These are phyloP conservation scores for Colletotrichum simmondsii DNA, from an alignment of 2,329 filamentous ascomycete genomes.

Conservation along the genomic window DNA sequence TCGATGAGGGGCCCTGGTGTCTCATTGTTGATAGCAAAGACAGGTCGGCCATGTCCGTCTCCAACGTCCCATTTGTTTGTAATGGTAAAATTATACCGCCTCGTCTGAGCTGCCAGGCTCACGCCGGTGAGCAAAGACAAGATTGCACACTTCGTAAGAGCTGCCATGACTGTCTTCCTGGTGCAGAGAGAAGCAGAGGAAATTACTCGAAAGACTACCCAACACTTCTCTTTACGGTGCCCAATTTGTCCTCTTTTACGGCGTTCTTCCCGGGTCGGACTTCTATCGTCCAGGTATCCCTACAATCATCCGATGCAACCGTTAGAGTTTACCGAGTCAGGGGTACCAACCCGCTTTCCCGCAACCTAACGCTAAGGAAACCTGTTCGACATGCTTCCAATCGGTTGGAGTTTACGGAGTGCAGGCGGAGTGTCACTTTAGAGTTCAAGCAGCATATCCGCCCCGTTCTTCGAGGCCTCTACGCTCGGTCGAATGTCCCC, in stretches of 20 bases:
- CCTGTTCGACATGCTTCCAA: neutral
- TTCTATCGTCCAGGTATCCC: neutral
- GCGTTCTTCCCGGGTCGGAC: neutral
- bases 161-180: conserved; percentile 8
- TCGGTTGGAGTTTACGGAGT: neutral
- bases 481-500: neutral
- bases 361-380: neutral
- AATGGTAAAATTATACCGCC: conserved; percentile 27
- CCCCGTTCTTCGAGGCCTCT: neutral
- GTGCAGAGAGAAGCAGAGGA: neutral
- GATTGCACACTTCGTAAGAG: neutral
- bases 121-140: conserved; percentile 9
- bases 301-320: neutral
- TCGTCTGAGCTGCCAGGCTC: conserved; percentile 21
- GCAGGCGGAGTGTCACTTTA: neutral
- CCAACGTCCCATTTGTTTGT: conserved; percentile 24
- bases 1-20: conserved; percentile 27
- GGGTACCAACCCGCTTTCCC: conserved; percentile 7
- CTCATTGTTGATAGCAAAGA: conserved; percentile 29
- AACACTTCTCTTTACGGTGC: neutral
- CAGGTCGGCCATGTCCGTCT: conserved; percentile 21
- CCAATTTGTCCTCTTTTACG: neutral
- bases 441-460: neutral
- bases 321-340: conserved; percentile 17
- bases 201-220: neutral